These are phyloP conservation scores for Pyrenophora graminea DNA, from an alignment of 2,329 filamentous ascomycete genomes.

Conservation along the genomic window DNA sequence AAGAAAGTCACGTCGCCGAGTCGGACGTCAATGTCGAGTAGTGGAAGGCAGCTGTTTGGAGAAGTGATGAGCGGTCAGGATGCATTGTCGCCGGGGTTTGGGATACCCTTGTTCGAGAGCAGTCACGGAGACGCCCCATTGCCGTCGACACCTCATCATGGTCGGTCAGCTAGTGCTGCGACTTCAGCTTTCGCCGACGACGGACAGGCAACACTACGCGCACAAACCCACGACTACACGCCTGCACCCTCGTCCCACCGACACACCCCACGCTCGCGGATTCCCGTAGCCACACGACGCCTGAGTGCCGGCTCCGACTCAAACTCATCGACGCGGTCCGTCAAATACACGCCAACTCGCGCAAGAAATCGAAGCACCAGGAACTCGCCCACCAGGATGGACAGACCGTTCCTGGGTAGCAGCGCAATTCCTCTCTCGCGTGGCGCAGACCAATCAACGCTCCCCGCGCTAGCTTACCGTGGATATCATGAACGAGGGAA, in stretches of 20 bases:
- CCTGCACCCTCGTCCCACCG: slow-evolving; percentile 22
- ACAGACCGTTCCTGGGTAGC: slow-evolving; percentile 20
- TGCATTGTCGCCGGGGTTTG: slow-evolving; percentile 37
- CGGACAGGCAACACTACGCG: slow-evolving; percentile 14
- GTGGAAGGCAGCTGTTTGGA: slow-evolving; percentile 42
- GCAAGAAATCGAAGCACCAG: slow-evolving; percentile 27
- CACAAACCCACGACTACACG: slow-evolving; percentile 17
- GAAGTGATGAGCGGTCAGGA: slow-evolving; percentile 43
- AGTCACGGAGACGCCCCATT: slow-evolving; percentile 14
- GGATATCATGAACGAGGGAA: slow-evolving; percentile 40
- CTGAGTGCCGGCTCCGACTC: slow-evolving; percentile 43
- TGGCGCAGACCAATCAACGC: slow-evolving; percentile 23
- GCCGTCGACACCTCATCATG: slow-evolving; percentile 23
- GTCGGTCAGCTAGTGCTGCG: slow-evolving; percentile 27
- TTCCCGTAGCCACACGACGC: slow-evolving; percentile 39
- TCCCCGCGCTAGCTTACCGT: slow-evolving; percentile 39
- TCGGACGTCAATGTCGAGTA: slow-evolving; percentile 27
- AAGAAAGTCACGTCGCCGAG: slow-evolving; percentile 31
- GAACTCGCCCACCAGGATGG: slow-evolving; percentile 34
- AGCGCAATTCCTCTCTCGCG: slow-evolving; percentile 9
- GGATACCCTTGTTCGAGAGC: slow-evolving; percentile 35
- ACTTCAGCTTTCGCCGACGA: slow-evolving; percentile 19
- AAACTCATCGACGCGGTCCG: slow-evolving; percentile 41
- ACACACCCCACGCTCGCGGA: slow-evolving; percentile 39
- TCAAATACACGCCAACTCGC: slow-evolving; percentile 35